phyloP scores from a whole-genome alignment of 805 yeast genomes.

The Candida peoriensis region DNA sequence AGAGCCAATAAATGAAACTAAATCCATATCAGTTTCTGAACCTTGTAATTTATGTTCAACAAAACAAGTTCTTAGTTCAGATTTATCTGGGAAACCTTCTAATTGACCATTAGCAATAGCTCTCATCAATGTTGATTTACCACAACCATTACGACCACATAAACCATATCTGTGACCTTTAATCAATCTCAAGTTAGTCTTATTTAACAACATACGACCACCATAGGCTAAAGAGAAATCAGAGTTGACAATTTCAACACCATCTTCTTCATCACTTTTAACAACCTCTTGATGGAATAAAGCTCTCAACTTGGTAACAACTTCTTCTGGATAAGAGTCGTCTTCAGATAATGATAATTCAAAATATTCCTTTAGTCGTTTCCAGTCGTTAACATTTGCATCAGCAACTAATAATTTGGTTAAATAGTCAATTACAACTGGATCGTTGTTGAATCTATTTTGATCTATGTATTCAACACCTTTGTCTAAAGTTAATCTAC shows the following conservation, averaged over 20 bases:
- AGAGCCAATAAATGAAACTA: conserved; percentile 80
- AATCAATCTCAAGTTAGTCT: conserved; percentile 78
- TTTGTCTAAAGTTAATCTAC: conserved; percentile 56
- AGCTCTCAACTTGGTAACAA: conserved; percentile 44
- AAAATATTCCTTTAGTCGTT: conserved; percentile 53
- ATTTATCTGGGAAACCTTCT: conserved; percentile 94
- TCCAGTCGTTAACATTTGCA: conserved; percentile 73
- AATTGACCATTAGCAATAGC: conserved; percentile 94
- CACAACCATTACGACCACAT: conserved; percentile 98
- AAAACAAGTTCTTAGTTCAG: conserved; percentile 84
- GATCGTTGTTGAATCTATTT: conserved; percentile 31
- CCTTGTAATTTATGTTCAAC: conserved; percentile 97
- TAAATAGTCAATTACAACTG: conserved; percentile 42
- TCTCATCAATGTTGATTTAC: conserved; percentile 96
- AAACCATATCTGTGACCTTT: conserved; percentile 97
- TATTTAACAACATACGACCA: conserved; percentile 92
- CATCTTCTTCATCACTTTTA: conserved; percentile 66
- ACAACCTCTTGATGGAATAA: conserved; percentile 50
- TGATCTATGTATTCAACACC: conserved; percentile 40
- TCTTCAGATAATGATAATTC: conserved; percentile 34
- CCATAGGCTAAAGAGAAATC: conserved; percentile 97
- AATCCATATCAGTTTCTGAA: conserved; percentile 84
- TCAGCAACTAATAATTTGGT: conserved; percentile 50
- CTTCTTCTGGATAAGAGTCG: conserved; percentile 36
- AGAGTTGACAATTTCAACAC: conserved; percentile 87